A percentile compares a stretch with the other conserved stretches of the same genome.
Evolutionary conservation across 331 rosid genomes (phyloP).

Genomic region (Malus hybrid): DNA sequence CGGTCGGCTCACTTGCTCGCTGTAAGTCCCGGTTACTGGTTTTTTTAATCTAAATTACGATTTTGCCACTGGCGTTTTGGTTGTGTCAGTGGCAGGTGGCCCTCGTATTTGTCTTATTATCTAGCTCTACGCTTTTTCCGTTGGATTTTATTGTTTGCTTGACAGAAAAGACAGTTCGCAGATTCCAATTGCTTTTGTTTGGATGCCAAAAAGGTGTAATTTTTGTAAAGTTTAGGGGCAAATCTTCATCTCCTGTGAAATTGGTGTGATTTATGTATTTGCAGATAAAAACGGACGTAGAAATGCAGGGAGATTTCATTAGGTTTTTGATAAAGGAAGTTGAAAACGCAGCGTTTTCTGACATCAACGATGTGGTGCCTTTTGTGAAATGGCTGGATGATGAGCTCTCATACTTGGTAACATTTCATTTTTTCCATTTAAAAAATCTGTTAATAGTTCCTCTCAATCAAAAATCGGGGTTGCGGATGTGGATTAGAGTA

Average conservation of each 20-base stretch:
- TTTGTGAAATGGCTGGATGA: constrained; percentile 99
- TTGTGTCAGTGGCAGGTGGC: constrained; percentile 28
- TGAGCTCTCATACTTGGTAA: constrained; percentile 88
- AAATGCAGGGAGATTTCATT: constrained; percentile 92
- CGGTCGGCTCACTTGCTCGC: constrained; percentile 86
- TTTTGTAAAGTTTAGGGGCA: constrained; percentile 20
- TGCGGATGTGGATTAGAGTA: too few species aligned
- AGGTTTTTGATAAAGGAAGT: constrained; percentile 82
- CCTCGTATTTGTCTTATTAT: constrained; percentile 4
- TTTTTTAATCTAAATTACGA: constrained; percentile 17
- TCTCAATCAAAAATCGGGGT: too few species aligned
- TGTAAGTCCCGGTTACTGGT: constrained; percentile 46
- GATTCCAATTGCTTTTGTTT: constrained; percentile 28
- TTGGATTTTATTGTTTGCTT: constrained; percentile 35
- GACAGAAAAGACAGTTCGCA: constrained; percentile 36
- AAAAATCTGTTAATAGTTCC: not conserved
- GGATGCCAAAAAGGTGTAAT: constrained; percentile 13
- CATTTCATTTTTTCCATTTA: not conserved
- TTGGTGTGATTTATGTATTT: not conserved
- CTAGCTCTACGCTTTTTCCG: not conserved
- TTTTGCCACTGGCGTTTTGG: constrained; percentile 26
- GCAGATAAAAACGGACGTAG: constrained; percentile 95
- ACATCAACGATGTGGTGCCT: constrained; percentile 81
- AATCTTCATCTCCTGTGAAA: not conserved
- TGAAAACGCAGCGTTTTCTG: constrained; percentile 74